Evolutionary conservation across 768 basidiomycete genomes (phyloP).

Genomic region (Paxillus involutus): DNA sequence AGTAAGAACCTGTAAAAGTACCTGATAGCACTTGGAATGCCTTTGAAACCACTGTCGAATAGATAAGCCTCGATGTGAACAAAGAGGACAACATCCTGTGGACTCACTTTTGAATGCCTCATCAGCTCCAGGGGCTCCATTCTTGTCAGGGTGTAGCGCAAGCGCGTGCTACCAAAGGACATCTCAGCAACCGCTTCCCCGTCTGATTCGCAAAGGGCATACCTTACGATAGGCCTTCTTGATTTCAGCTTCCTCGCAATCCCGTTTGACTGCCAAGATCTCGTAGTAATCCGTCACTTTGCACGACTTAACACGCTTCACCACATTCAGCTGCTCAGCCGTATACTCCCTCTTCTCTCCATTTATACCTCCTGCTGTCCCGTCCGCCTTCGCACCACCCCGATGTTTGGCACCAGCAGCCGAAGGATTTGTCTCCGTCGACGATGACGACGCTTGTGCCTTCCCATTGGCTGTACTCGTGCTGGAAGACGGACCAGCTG

Average conservation of each 20-base stretch:
- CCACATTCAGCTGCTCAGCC: conserved; percentile 75
- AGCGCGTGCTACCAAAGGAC: conserved; percentile 65
- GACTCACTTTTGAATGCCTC: conserved; percentile 95
- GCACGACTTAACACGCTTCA: conserved; percentile 83
- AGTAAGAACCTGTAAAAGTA: conserved; percentile 17
- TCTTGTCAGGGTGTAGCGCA: conserved; percentile 89
- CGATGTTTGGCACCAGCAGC: conserved; percentile 72
- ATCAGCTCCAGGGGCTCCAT: conserved; percentile 96
- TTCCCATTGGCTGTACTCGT: conserved; percentile 32
- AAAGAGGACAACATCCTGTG: not conserved
- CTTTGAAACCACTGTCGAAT: conserved; percentile 84
- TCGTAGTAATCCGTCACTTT: conserved; percentile 92
- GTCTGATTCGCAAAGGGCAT: conserved; percentile 21
- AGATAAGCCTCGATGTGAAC: conserved; percentile 4
- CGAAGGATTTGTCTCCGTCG: conserved; percentile 71
- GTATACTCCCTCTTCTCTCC: conserved; percentile 86
- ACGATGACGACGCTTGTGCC: conserved; percentile 45
- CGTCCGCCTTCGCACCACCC: conserved; percentile 38
- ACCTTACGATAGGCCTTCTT: conserved; percentile 99
- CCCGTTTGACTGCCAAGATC: conserved; percentile 76
- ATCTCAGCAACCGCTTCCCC: conserved; percentile 7
- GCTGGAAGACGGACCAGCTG: conserved; percentile 41
- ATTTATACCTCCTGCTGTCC: conserved; percentile 62
- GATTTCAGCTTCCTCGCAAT: conserved; percentile 80
- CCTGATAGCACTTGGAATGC: conserved; percentile 94